These are phyloP conservation scores for Fusarium avenaceum DNA, from an alignment of 2,329 filamentous ascomycete genomes.

Conservation along the genomic window DNA sequence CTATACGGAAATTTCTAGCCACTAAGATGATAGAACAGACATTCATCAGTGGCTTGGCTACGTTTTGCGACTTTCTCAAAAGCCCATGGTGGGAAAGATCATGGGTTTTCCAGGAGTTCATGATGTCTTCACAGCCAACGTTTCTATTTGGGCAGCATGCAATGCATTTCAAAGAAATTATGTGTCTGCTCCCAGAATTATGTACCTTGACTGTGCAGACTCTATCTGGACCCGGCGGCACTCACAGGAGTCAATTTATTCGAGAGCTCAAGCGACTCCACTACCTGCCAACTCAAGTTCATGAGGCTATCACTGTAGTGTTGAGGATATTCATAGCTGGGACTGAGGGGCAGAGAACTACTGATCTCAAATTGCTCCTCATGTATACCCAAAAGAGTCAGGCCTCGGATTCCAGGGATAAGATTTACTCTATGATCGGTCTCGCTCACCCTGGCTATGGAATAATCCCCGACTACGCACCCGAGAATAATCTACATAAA, in stretches of 20 bases:
- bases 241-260: background rate
- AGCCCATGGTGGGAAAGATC: constrained; percentile 22
- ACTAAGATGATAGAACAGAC: no score
- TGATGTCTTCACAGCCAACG: background rate
- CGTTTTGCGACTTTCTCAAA: fast-evolving
- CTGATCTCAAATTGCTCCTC: background rate
- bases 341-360: fast-evolving
- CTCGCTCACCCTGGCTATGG: background rate
- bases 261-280: background rate
- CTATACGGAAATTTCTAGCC: no score
- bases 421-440: constrained; percentile 9
- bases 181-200: background rate
- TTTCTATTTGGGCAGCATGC: background rate
- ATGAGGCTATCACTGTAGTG: background rate
- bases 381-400: fast-evolving
- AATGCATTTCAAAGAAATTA: fast-evolving
- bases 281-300: fast-evolving
- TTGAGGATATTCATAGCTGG: background rate
- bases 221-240: background rate
- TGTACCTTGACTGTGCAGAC: background rate
- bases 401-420: constrained; percentile 4
- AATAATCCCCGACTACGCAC: constrained; percentile 2
- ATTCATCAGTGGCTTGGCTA: background rate
- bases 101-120: constrained; percentile 25
- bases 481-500: fast-evolving